Percentiles rank a stretch among this genome's conserved stretches.
These are phyloP conservation scores for Acanthamoeba quina DNA, from an alignment of 208 protist genomes.

Conservation along the genomic window DNA sequence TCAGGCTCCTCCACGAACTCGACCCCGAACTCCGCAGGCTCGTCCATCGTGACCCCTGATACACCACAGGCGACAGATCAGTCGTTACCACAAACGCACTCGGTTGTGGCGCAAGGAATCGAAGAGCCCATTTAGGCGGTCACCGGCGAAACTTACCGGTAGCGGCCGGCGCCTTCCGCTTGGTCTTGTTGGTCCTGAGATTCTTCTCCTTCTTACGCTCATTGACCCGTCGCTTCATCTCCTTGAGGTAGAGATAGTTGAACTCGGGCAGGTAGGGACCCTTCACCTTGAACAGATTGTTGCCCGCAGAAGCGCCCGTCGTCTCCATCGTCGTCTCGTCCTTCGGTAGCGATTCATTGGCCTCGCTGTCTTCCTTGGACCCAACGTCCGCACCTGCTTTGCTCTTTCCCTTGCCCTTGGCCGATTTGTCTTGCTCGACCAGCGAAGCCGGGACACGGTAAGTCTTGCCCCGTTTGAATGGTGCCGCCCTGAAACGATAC, in stretches of 20 bases:
- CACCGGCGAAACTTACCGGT: not conserved
- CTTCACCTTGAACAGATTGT: conserved; percentile 52
- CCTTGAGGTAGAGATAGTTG: conserved; percentile 73
- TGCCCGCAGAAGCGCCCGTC: not conserved
- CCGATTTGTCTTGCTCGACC: not conserved
- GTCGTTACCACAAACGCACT: not conserved
- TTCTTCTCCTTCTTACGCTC: conserved; percentile 62
- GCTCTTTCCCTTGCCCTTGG: not conserved
- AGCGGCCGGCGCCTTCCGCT: not conserved
- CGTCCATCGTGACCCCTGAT: not conserved
- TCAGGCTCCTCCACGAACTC: conserved; percentile 64
- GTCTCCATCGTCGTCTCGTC: not conserved
- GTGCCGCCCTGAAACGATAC: not conserved
- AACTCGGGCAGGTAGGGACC: conserved; percentile 73
- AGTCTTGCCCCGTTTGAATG: conserved; percentile 58
- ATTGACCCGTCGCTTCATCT: conserved; percentile 71
- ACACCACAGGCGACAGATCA: not conserved
- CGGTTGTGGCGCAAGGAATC: too few relatives aligned
- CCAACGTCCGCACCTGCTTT: not conserved
- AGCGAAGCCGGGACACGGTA: conserved; percentile 53
- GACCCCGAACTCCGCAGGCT: not conserved
- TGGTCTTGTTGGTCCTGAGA: not conserved
- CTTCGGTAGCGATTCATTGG: conserved; percentile 1
- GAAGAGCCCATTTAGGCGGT: too few relatives aligned
- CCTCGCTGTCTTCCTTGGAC: conserved; percentile 3